Evolutionary conservation across 2,329 filamentous ascomycete species (phyloP).

Genomic region (Colletotrichum gloeosporioides): DNA sequence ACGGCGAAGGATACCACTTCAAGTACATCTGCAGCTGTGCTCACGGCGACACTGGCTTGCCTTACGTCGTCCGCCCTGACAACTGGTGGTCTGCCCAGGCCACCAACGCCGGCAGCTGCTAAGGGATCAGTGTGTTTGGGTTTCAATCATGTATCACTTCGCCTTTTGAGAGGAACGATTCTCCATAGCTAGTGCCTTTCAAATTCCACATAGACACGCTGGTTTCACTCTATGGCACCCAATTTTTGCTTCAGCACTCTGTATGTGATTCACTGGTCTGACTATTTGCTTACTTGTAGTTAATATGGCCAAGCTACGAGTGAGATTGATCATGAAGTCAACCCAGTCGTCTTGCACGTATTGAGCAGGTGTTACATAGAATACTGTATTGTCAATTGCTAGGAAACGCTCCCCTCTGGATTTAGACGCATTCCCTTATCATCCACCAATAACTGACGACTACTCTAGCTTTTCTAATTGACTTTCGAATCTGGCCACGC

Average conservation of each 20-base stretch:
- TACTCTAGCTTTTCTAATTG: too few species aligned
- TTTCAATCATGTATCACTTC: fast-evolving
- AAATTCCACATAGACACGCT: background rate
- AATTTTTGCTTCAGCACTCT: background rate
- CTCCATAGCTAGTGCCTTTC: background rate
- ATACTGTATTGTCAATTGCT: too few species aligned
- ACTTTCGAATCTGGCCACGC: too few species aligned
- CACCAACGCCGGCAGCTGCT: background rate
- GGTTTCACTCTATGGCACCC: background rate
- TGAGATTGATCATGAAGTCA: too few species aligned
- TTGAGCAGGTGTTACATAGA: too few species aligned
- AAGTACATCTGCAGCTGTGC: background rate
- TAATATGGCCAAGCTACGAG: too few species aligned
- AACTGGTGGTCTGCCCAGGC: background rate
- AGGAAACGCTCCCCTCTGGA: too few species aligned
- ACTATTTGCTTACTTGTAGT: too few species aligned
- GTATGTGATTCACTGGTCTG: background rate
- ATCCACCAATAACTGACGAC: too few species aligned
- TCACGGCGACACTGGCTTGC: background rate
- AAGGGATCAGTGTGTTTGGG: background rate
- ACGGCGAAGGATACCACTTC: background rate
- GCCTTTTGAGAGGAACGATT: background rate
- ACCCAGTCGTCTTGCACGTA: too few species aligned
- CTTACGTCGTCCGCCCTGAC: background rate
- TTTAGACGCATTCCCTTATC: too few species aligned